Evolutionary conservation across 1,139 yeast genomes (phyloP).

Genomic region (Scheffersomyces stambukii): DNA sequence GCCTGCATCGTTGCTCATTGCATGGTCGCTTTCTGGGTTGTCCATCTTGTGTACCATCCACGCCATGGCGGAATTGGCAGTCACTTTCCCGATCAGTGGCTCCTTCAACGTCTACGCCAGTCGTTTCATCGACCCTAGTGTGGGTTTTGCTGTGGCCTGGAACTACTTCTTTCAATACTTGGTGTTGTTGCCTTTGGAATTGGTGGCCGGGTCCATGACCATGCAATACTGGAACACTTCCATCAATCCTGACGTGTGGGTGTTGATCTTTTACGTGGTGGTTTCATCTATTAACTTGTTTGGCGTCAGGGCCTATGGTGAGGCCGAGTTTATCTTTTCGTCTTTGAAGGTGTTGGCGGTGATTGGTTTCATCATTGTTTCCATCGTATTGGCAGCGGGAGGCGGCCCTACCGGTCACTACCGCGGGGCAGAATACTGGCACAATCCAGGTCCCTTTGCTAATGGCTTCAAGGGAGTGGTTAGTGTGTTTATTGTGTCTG

Average conservation of each 20-base stretch:
- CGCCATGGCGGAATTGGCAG: slow-evolving; percentile 38
- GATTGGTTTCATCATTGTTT: slow-evolving; percentile 36
- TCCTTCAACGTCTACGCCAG: slow-evolving; percentile 37
- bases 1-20: slow-evolving; percentile 61
- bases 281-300: slow-evolving; percentile 35
- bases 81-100: slow-evolving; percentile 39
- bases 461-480: slow-evolving; percentile 42
- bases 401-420: slow-evolving; percentile 35
- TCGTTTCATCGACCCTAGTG: slow-evolving; percentile 38
- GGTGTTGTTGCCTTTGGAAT: slow-evolving; percentile 29
- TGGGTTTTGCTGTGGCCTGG: slow-evolving; percentile 44
- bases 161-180: slow-evolving; percentile 39
- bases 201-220: slow-evolving; percentile 39
- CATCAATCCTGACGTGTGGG: slow-evolving; percentile 40
- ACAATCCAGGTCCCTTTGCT: slow-evolving; percentile 39
- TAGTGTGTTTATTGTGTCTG: slow-evolving; percentile 40
- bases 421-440: slow-evolving; percentile 37
- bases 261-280: slow-evolving; percentile 31
- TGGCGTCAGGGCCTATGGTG: slow-evolving; percentile 43
- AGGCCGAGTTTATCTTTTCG: slow-evolving; percentile 39
- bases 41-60: slow-evolving; percentile 32
- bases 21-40: slow-evolving; percentile 33
- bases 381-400: slow-evolving; percentile 39
- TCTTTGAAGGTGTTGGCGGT: slow-evolving; percentile 36
- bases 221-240: slow-evolving; percentile 36